Conservation (phyloP, 305 asterid species). For the Stenogyne calaminthoides region DNA sequence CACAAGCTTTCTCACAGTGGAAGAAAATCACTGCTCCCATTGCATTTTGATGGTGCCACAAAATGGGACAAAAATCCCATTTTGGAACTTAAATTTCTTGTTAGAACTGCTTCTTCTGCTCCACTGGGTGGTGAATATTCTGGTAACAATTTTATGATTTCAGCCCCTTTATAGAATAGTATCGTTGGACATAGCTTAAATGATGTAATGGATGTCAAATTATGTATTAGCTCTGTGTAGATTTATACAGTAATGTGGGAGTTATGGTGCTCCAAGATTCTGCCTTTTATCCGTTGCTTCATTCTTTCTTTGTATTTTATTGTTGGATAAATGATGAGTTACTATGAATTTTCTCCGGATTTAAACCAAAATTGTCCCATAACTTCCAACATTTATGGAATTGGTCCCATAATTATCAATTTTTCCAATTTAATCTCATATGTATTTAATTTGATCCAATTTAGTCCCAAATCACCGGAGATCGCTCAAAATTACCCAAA, state of each 20-base stretch:
- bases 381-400: too few relatives aligned
- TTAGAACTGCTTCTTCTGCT: conserved; percentile 41
- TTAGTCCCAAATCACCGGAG: too few relatives aligned
- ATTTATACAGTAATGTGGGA: background rate
- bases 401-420: too few relatives aligned
- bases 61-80: conserved; percentile 18
- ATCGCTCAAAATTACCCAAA: too few relatives aligned
- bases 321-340: background rate
- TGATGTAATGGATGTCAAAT: background rate
- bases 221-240: background rate
- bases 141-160: conserved; percentile 29
- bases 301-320: background rate
- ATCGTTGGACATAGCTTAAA: background rate
- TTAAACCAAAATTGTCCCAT: too few relatives aligned
- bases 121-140: conserved; percentile 44
- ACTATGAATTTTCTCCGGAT: background rate
- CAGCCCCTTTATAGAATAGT: background rate
- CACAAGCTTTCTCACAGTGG: conserved; percentile 19
- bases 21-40: conserved; percentile 6
- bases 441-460: too few relatives aligned
- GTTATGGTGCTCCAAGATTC: background rate
- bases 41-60: background rate
- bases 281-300: background rate
- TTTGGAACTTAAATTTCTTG: conserved; percentile 24
- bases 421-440: too few relatives aligned